These are phyloP conservation scores for Euptelea pleiosperma DNA, from an alignment of 164 flowering plant species.

Conservation along the genomic window DNA sequence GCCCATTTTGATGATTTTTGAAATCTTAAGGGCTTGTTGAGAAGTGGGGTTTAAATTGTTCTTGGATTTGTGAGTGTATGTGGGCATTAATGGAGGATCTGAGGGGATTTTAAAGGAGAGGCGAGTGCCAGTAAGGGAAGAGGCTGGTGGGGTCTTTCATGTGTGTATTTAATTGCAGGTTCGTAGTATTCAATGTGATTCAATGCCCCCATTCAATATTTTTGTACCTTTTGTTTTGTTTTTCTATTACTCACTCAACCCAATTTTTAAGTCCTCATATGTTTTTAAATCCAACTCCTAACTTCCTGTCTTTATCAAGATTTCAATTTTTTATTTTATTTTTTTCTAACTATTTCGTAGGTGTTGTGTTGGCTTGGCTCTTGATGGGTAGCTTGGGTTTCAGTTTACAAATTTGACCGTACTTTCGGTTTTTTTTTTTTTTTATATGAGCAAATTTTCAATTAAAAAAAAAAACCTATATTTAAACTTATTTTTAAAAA, in stretches of 20 bases:
- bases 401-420: too few relatives aligned
- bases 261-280: too few relatives aligned
- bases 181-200: slow-evolving; percentile 23
- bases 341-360: too few relatives aligned
- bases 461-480: too few relatives aligned
- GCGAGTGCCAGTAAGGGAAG: slow-evolving; percentile 14
- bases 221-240: background rate
- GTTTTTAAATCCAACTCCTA: background rate
- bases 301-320: slow-evolving; percentile 13
- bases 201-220: slow-evolving; percentile 15
- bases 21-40: background rate
- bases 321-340: slow-evolving; percentile 2
- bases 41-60: slow-evolving; percentile 5
- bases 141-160: slow-evolving; percentile 22
- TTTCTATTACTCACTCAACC: too few relatives aligned
- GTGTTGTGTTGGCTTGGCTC: too few relatives aligned
- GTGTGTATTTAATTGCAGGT: slow-evolving; percentile 23
- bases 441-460: too few relatives aligned
- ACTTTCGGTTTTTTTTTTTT: too few relatives aligned
- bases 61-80: slow-evolving; percentile 8
- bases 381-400: too few relatives aligned
- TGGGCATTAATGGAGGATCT: slow-evolving; percentile 30
- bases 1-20: slow-evolving; percentile 17
- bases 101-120: slow-evolving; percentile 24
- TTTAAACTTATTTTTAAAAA: too few relatives aligned